Conservation (phyloP, 345 rosid genomes). For the Viola odorata region DNA sequence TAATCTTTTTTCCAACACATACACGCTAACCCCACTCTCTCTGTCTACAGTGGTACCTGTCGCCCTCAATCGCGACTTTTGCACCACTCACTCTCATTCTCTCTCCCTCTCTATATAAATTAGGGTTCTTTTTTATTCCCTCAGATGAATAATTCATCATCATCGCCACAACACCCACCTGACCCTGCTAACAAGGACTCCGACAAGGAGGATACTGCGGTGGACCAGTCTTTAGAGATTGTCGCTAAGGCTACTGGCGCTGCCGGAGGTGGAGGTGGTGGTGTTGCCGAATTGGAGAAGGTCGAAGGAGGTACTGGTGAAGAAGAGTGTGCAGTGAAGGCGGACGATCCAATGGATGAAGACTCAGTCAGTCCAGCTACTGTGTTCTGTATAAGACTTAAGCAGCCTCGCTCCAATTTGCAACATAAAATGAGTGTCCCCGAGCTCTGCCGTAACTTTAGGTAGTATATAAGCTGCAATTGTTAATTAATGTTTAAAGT, state of each 20-base stretch:
- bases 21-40: conserved; percentile 50
- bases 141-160: conserved; percentile 40
- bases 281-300: neutral
- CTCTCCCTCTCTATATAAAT: conserved; percentile 22
- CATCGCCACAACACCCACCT: conserved; percentile 27
- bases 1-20: neutral
- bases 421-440: conserved; percentile 88
- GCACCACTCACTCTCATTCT: conserved; percentile 38
- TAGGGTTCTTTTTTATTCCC: conserved; percentile 34
- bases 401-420: conserved; percentile 80
- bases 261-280: neutral
- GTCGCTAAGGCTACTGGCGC: neutral
- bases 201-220: neutral
- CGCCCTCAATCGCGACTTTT: conserved; percentile 93
- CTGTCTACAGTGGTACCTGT: conserved; percentile 63
- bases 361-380: conserved; percentile 74
- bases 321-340: conserved; percentile 29
- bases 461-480: conserved; percentile 29
- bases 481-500: no score
- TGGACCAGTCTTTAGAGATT: conserved; percentile 11
- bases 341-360: conserved; percentile 66
- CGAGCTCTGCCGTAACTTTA: conserved; percentile 82
- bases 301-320: conserved; percentile 5
- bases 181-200: conserved; percentile 9
- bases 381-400: conserved; percentile 79